phyloP scores from a whole-genome alignment of 208 protist species.

The Trypanosoma rangeli region DNA sequence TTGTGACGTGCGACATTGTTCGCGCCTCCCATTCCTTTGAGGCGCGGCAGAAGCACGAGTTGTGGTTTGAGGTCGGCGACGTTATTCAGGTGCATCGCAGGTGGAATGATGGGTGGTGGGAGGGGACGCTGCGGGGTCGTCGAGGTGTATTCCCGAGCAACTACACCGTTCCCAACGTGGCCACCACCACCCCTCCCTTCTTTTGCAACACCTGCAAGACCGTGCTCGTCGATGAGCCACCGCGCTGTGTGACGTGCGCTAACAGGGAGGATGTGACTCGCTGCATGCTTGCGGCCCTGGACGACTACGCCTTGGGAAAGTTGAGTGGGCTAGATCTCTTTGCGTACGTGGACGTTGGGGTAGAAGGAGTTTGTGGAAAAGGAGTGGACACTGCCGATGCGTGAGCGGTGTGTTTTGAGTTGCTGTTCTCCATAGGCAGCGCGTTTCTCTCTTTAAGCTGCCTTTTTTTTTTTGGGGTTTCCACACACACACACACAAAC shows the following conservation, averaged over 20 bases:
- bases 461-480: no score
- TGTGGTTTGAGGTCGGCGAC: slow-evolving; percentile 47
- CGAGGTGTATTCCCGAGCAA: slow-evolving; percentile 87
- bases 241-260: slow-evolving; percentile 36
- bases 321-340: slow-evolving; percentile 21
- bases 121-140: slow-evolving; percentile 54
- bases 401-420: neutral
- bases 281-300: slow-evolving; percentile 45
- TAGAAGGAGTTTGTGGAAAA: neutral
- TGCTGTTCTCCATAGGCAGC: neutral
- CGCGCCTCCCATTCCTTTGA: slow-evolving; percentile 51
- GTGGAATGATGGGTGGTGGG: slow-evolving; percentile 92
- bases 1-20: slow-evolving; percentile 75
- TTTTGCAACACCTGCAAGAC: slow-evolving; percentile 71
- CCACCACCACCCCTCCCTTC: slow-evolving; percentile 48
- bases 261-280: slow-evolving; percentile 41
- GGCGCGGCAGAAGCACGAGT: slow-evolving; percentile 43
- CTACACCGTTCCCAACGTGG: slow-evolving; percentile 76
- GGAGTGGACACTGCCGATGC: neutral
- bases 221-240: slow-evolving; percentile 15
- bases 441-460: no score
- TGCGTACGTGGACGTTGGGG: slow-evolving; percentile 32
- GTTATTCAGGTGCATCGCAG: slow-evolving; percentile 71
- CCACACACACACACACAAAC: no score
- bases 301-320: slow-evolving; percentile 33